Evolutionary conservation across 768 basidiomycete species (phyloP), one percentile per base, ranked within the genome.

Genomic region (Vararia minispora): DNA sequence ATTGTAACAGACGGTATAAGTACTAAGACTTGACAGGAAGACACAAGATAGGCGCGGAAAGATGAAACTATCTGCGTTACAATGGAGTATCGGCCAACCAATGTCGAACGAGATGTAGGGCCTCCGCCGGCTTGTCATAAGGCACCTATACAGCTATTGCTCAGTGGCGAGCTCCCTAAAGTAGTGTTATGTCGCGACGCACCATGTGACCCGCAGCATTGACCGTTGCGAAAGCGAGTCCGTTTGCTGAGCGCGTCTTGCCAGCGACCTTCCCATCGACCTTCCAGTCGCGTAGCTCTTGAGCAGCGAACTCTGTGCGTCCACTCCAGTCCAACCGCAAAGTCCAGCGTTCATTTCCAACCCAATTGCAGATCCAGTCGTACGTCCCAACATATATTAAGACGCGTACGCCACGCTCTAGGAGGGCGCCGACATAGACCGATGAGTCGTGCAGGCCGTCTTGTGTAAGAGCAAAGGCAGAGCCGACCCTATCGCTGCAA

Each of bases 161-260:
- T 32, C 21, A 16, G 18, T 16, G 16, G 18, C n/a, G 7, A 35
- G 14, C 17, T 12, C 21, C 34, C 29, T 20, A 6, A 4, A n/a
- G 9, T 34, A 24, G 16, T 16, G 16, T 24, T 6, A 16, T 7
- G 14, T 13, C 21, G 16, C 24, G 3, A 24, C 47, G 29, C 28
- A 78, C 79, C 78, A 80, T 79, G 60, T 86, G 83, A n/a, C 83
- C 83, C 13, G 79, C 82, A 8, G 66, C 76, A 28, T 67, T 57
- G 30, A 82, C 60, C 1, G 72, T 78, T 5, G 66, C 70, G 53
- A 74, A 82, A 9, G 76, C 80, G 37, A 88, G 56, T 7, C 69
- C 70, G 5, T 64, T 66, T 18, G 64, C 65, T 33, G 60, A 64
- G 48, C 75, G 69, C 25, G 70, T 72, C 46, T 61, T 57, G 3